Conservation (phyloP, 768 basidiomycete species). For the Boletellus sp. region DNA sequence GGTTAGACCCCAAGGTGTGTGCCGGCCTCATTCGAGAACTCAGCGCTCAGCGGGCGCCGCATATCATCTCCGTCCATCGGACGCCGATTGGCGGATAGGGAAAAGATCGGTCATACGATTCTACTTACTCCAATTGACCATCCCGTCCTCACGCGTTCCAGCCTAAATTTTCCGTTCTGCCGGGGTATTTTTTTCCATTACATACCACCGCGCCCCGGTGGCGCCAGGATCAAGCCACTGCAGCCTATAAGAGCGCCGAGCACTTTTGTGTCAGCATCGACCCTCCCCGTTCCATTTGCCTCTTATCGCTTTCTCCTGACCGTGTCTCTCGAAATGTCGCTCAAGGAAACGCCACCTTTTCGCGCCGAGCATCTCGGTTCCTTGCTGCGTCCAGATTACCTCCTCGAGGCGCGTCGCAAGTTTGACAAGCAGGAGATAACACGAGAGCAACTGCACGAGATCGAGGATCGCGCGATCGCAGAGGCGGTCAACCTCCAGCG, state of each 20-base stretch:
- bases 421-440: constrained; percentile 35
- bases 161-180: too few relatives aligned
- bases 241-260: neutral
- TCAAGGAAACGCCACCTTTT: constrained; percentile 38
- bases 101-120: neutral
- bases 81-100: neutral
- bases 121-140: neutral
- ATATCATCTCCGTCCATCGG: neutral
- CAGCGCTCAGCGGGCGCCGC: neutral
- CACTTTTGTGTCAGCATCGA: neutral
- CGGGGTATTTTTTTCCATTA: too few relatives aligned
- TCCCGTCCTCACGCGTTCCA: too few relatives aligned
- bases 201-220: too few relatives aligned
- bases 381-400: constrained; percentile 38
- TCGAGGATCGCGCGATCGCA: constrained; percentile 40
- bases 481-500: constrained; percentile 37
- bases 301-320: neutral
- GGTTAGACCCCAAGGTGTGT: too few relatives aligned
- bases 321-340: constrained; percentile 12
- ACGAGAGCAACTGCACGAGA: constrained; percentile 30
- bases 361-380: constrained; percentile 46
- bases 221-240: neutral
- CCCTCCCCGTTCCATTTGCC: too few relatives aligned
- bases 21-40: neutral
- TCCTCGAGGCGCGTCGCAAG: constrained; percentile 36